Percentiles rank a stretch among this genome's conserved stretches.
Evolutionary conservation across 306 rosid genomes (phyloP).

Genomic region (Alnus glutinosa): DNA sequence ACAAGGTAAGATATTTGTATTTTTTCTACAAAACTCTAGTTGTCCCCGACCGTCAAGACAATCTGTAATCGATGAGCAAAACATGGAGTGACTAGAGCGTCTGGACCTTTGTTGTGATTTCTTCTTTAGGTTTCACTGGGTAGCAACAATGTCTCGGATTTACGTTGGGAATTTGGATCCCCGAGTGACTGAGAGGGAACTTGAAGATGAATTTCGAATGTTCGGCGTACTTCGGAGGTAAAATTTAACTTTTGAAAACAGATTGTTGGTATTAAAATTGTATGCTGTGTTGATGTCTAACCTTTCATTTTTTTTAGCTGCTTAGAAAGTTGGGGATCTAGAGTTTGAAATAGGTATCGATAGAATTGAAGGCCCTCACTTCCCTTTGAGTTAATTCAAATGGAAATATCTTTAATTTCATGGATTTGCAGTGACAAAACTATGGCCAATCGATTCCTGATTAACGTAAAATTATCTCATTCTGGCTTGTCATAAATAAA

Average conservation of each 20-base stretch:
- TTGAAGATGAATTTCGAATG: constrained; percentile 88
- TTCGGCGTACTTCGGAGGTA: constrained; percentile 92
- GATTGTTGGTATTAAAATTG: background rate
- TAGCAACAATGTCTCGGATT: constrained; percentile 68
- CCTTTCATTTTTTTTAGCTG: background rate
- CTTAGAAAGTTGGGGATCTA: background rate
- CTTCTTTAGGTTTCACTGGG: constrained; percentile 31
- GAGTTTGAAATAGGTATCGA: background rate
- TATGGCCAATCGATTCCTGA: background rate
- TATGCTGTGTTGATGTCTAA: background rate
- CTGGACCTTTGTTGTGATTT: background rate
- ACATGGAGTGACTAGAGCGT: background rate
- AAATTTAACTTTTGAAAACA: background rate
- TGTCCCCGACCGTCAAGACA: background rate
- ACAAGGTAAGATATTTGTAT: background rate
- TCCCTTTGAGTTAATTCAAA: background rate
- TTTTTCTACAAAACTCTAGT: background rate
- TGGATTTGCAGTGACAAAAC: background rate
- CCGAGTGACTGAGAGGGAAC: constrained; percentile 84
- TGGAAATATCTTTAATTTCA: too few relatives aligned
- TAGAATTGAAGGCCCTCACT: background rate
- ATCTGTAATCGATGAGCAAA: background rate
- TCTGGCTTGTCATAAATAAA: background rate
- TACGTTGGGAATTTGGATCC: constrained; percentile 91
- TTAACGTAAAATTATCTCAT: background rate